Percentiles rank a stretch among this genome's conserved stretches.
Evolutionary conservation across 192 early-diverging fungal genomes (phyloP).

Genomic region (Haplosporangium gracile): DNA sequence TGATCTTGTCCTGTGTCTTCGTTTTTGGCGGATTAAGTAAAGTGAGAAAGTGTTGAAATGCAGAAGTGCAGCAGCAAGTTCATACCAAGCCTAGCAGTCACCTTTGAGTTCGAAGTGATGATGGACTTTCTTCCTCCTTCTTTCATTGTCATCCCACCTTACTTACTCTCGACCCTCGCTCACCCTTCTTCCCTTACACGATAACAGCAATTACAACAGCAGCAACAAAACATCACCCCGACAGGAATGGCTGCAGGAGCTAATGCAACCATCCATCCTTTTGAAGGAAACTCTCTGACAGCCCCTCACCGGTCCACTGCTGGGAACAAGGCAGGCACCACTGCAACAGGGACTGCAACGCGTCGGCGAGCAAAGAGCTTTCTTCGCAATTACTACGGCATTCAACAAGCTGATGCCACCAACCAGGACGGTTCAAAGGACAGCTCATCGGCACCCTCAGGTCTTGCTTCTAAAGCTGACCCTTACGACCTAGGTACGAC

Average conservation of each 20-base stretch:
- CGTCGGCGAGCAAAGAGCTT: constrained; percentile 61
- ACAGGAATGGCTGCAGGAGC: constrained; percentile 9
- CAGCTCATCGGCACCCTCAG: constrained; percentile 34
- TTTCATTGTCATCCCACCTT: not conserved
- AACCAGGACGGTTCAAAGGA: constrained; percentile 27
- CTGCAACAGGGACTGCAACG: constrained; percentile 15
- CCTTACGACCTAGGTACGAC: constrained; percentile 79
- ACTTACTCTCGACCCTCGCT: not conserved
- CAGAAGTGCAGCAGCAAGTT: not conserved
- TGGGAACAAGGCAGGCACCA: not conserved
- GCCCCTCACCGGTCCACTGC: not conserved
- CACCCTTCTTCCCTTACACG: not conserved
- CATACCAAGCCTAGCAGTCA: constrained; percentile 1
- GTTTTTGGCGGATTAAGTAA: not conserved
- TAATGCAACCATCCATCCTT: constrained; percentile 1
- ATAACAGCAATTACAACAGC: not conserved
- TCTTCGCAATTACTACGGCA: constrained; percentile 69
- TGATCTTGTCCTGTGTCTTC: constrained; percentile 8
- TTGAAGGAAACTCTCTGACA: not conserved
- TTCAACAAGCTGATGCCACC: constrained; percentile 40
- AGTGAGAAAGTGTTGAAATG: not conserved
- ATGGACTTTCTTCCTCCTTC: constrained; percentile 3
- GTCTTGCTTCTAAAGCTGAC: constrained; percentile 62
- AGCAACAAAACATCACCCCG: not conserved
- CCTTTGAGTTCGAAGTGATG: not conserved